Conservation (phyloP, 2,329 filamentous ascomycete species). For the Penicillium glabrum region DNA sequence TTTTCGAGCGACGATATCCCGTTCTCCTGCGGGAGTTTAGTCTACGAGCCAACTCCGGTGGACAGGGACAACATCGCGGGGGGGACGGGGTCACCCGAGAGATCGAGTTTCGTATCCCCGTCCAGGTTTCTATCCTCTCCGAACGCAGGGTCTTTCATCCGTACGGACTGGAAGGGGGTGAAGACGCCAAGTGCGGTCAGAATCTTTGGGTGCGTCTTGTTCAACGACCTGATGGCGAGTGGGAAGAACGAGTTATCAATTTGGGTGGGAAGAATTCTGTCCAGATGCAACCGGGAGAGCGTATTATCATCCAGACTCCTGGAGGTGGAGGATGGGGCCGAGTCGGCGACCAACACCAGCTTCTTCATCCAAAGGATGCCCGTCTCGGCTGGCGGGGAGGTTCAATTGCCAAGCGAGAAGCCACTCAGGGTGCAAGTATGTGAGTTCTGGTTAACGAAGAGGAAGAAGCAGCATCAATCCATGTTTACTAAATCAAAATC, state of each 20-base stretch:
- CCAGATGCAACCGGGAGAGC: constrained; percentile 36
- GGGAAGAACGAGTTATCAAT: constrained; percentile 26
- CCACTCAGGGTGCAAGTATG: constrained; percentile 52
- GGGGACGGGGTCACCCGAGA: constrained; percentile 76
- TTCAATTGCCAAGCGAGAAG: constrained; percentile 50
- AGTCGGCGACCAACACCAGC: constrained; percentile 53
- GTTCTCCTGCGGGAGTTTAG: constrained; percentile 71
- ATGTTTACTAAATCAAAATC: background rate
- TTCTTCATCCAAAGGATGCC: constrained; percentile 55
- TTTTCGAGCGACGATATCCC: constrained; percentile 75
- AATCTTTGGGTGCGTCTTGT: constrained; percentile 71
- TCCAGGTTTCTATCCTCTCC: constrained; percentile 74
- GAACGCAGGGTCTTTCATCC: constrained; percentile 72
- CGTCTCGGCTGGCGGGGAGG: constrained; percentile 60
- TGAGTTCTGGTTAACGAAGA: constrained; percentile 11
- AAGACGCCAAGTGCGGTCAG: constrained; percentile 71
- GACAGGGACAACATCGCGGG: constrained; percentile 65
- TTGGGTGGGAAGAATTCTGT: constrained; percentile 33
- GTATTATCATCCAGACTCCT: constrained; percentile 39
- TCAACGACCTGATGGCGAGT: constrained; percentile 8
- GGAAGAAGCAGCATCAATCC: background rate
- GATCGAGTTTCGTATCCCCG: constrained; percentile 75
- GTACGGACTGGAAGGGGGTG: constrained; percentile 78
- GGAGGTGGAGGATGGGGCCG: constrained; percentile 44
- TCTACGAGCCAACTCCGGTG: constrained; percentile 63